Conservation (phyloP, 257 asterid species). For the Solanum lycopersicoides region DNA sequence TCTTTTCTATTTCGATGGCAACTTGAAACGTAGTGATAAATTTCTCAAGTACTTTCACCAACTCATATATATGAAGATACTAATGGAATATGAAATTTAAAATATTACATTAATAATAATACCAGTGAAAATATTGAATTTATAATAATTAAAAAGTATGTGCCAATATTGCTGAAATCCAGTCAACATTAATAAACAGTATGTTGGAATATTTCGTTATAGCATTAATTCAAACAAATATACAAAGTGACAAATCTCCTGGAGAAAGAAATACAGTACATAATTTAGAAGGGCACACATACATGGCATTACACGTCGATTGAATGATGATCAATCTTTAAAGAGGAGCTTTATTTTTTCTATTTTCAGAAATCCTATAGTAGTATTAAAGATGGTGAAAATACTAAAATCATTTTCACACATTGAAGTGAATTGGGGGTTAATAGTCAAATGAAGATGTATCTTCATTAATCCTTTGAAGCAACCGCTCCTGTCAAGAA, state of each 20-base stretch:
- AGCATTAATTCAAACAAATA: not conserved
- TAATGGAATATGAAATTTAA: not conserved
- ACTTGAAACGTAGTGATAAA: not conserved
- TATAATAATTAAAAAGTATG: not conserved
- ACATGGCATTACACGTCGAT: constrained; percentile 5
- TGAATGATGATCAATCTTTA: constrained; percentile 14
- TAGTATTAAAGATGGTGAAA: constrained; percentile 17
- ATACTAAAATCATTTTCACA: constrained; percentile 13
- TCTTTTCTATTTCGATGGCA: not conserved
- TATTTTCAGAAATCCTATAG: not conserved
- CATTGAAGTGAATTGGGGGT: constrained; percentile 17
- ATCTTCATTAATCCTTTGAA: not conserved
- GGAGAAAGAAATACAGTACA: not conserved
- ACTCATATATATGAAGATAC: not conserved
- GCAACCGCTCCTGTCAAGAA: constrained; percentile 3
- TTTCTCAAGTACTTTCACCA: no score
- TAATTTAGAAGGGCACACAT: not conserved
- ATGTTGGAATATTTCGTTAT: not conserved
- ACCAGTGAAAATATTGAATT: not conserved
- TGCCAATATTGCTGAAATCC: not conserved
- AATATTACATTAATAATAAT: not conserved
- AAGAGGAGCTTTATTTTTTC: constrained; percentile 6
- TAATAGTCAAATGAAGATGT: not conserved
- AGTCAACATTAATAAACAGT: not conserved
- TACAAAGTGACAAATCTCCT: not conserved